Base-by-base conservation (phyloP, 345 rosid genomes). In the Aquilaria sinensis region DNA sequence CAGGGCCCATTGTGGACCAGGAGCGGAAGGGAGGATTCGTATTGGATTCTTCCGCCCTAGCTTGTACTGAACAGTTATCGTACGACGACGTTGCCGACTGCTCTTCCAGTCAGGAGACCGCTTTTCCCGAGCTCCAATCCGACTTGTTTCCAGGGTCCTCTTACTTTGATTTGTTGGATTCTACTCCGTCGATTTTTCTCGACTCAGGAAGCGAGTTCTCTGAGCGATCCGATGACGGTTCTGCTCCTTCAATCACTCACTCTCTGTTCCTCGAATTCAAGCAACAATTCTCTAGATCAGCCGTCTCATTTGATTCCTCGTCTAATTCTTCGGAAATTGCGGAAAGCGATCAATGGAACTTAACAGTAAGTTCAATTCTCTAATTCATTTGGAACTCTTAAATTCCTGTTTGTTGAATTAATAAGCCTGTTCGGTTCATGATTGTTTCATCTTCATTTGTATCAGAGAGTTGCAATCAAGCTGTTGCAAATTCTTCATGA, bases 131-230 rank as follows among this genome's bases (percentile, higher is more conserved):
- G 77, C 77, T 70, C 53, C 88, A 80, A 64, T 79, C 79, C 12
- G 86, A 82, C 55, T 33, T 79, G 9, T 77, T 69, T 61, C 71
- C 61, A 10, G 90, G 81, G 68, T 65, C 75, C 55, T 84, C 91
- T 10, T 90, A 82, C 60, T 67, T 76, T 8, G 77, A 83, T 47
- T 79, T 69, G 55, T 90, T 94, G 6, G 96, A 87, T 23, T 81
- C 72, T 75, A 77, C 87, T 61, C 88, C 84, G 61, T 81, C 85
- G 2, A 58, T 78, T 55, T 81, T 82, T 59, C 64, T 70, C 32
- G 88, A 85, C 31, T 83, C 96, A 23, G 97, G 92, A 51, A 83
- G 82, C 64, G 79, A 86, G 58, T 87, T 89, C 82, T 87, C 96
- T 16, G 90, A 83, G 68, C 80, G 73, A 69, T 89, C 88, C 1